Percentiles rank a stretch among this genome's conserved stretches.
Conservation (phyloP, 257 asterid species). For the Buddleja alternifolia region DNA sequence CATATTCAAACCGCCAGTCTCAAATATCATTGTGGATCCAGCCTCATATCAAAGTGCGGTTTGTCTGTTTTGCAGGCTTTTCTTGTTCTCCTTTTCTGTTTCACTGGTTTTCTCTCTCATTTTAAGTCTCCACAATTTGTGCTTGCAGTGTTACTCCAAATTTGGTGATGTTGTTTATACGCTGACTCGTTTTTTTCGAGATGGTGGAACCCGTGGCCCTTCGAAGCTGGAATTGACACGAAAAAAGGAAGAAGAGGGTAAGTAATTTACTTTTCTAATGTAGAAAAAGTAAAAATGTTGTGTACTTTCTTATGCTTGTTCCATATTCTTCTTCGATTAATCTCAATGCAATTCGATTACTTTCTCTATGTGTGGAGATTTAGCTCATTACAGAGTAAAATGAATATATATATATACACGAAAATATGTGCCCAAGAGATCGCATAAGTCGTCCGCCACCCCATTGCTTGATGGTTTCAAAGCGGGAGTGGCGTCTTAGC, state of each 20-base stretch:
- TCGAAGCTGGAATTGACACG: constrained; percentile 57
- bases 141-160: constrained; percentile 78
- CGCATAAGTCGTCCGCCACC: constrained; percentile 5
- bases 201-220: constrained; percentile 55
- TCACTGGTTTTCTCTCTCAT: constrained; percentile 16
- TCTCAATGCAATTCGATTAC: constrained; percentile 22
- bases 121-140: constrained; percentile 27
- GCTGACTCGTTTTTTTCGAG: constrained; percentile 86
- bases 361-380: constrained; percentile 1
- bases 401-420: constrained; percentile 1
- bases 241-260: constrained; percentile 50
- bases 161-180: constrained; percentile 92
- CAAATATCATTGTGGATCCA: constrained; percentile 90
- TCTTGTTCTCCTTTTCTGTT: constrained; percentile 2
- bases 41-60: constrained; percentile 84
- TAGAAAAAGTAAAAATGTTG: neutral
- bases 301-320: constrained; percentile 26
- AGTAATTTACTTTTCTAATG: constrained; percentile 20
- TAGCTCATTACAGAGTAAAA: neutral
- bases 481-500: constrained; percentile 1
- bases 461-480: no score
- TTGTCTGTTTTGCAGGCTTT: constrained; percentile 33
- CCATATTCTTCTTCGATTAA: constrained; percentile 14
- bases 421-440: no score
- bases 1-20: constrained; percentile 70